Evolutionary conservation across 768 basidiomycete species (phyloP), one percentile per base, ranked within the genome.

Genomic region (Boletus subparvulus): DNA sequence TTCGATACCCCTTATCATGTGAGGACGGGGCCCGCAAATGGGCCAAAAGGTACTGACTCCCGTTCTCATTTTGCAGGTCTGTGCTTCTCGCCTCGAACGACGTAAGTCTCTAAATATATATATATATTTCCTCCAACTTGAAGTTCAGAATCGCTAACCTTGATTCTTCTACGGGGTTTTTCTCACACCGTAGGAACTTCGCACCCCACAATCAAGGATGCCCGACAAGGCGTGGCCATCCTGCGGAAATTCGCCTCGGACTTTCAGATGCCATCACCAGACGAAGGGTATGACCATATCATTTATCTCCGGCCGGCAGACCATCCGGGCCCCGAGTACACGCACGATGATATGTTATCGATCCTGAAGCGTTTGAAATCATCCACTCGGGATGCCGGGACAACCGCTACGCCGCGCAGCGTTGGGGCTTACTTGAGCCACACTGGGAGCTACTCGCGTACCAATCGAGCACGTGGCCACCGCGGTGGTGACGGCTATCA

Each of bases 1-100:
- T 90, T 91, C 62, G 85, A 90, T 67, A 88, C 83, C 6, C 86
- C 87, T 57, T 86, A 87, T 72, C 80, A 88, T 73, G 89, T 90
- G 64, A 76, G 79, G 64, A 58, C 58, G 52, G 60, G 39, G 37
- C 24, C 45, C 47, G 47, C 51, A 19, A 19, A 32, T 26, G 24
- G 42, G 32, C 53, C 44, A 36, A 33, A 54, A 39, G 48, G 47
- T 56, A 33, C 61, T 65, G 50, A 62, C 40, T 17, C 47, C 47
- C 61, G 43, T 63, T 32, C 24, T 24, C 50, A 60, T 54, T 67
- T 63, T 56, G 58, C 64, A 89, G 87, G 73, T 80, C 52, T 90
- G 88, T 61, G 83, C 79, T 55, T 75, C 77, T 53, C 81, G 89
- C 45, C 77, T 91, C 41, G 73, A 73, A 67, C 70, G 73, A 63